Evolutionary conservation across 2,329 filamentous ascomycete species (phyloP).

Genomic region (Paracoccidioides brasiliensis): DNA sequence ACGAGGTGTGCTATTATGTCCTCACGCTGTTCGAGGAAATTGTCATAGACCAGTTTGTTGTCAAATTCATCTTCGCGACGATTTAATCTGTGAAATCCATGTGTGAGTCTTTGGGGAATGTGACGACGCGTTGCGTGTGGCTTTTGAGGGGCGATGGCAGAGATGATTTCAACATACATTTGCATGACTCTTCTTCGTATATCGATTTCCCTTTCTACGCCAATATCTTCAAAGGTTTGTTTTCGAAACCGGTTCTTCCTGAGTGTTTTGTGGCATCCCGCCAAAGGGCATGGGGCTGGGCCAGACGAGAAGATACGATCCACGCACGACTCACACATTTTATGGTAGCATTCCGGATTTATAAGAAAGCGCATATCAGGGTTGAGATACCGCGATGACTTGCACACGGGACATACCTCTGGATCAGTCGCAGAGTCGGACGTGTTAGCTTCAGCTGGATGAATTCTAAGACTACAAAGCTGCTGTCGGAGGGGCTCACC

Average conservation of each 20-base stretch:
- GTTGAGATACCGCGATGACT: constrained; percentile 91
- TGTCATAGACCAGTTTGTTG: constrained; percentile 68
- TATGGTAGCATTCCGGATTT: constrained; percentile 97
- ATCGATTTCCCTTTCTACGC: constrained; percentile 86
- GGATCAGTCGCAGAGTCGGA: neutral
- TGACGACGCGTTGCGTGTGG: neutral
- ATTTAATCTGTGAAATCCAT: constrained; percentile 55
- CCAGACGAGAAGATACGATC: constrained; percentile 87
- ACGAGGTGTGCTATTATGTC: constrained; percentile 81
- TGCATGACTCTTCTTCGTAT: constrained; percentile 64
- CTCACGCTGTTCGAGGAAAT: constrained; percentile 90
- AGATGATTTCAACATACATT: constrained; percentile 27
- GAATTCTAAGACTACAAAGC: neutral
- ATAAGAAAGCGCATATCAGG: constrained; percentile 88
- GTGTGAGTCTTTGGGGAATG: neutral
- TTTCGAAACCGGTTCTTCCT: constrained; percentile 71
- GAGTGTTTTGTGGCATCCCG: constrained; percentile 74
- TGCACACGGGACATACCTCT: constrained; percentile 95
- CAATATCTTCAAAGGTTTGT: constrained; percentile 80
- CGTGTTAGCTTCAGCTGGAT: neutral
- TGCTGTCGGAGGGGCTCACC: constrained; percentile 13
- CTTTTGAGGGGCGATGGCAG: neutral
- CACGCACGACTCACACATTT: constrained; percentile 94
- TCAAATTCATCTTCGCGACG: constrained; percentile 85
- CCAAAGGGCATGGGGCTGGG: constrained; percentile 82